Evolutionary conservation across 75 land plant genomes (phyloP).

Genomic region (Picea glauca): DNA sequence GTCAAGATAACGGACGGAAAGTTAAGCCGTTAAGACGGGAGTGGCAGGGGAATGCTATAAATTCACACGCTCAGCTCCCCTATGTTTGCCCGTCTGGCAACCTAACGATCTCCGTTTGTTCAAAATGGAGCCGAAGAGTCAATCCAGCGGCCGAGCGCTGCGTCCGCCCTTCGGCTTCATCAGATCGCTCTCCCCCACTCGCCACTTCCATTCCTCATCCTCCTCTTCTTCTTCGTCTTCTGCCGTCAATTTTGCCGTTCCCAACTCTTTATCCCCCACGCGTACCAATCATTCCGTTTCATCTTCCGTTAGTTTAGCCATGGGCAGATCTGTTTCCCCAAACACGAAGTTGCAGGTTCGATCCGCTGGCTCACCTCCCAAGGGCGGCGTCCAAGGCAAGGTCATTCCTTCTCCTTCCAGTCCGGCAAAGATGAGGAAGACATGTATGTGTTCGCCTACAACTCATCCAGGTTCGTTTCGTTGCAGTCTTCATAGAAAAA

Average conservation of each 20-base stretch:
- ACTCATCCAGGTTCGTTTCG: conserved; percentile 62
- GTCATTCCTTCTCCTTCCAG: neutral
- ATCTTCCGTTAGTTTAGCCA: conserved; percentile 22
- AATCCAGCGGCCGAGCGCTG: neutral
- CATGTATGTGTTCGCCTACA: conserved; percentile 68
- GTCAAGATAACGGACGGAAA: too few relatives aligned
- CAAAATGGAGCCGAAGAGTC: neutral
- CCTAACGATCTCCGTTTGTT: neutral
- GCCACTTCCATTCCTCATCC: neutral
- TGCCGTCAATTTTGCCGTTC: neutral
- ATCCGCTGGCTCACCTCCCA: conserved; percentile 5
- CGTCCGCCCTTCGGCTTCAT: neutral
- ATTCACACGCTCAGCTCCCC: neutral
- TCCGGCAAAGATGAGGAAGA: conserved; percentile 14
- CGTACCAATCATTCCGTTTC: conserved; percentile 20
- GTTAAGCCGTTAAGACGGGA: too few relatives aligned
- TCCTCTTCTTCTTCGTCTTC: neutral
- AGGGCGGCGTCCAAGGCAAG: neutral
- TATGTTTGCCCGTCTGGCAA: neutral
- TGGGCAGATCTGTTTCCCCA: conserved; percentile 25
- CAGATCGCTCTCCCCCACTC: neutral
- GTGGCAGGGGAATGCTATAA: neutral
- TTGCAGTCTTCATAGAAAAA: conserved; percentile 32
- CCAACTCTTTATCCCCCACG: conserved; percentile 31
- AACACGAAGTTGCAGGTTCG: neutral